Base-by-base conservation (phyloP, 2,329 filamentous ascomycete species). In the Metarhizium anisopliae region DNA sequence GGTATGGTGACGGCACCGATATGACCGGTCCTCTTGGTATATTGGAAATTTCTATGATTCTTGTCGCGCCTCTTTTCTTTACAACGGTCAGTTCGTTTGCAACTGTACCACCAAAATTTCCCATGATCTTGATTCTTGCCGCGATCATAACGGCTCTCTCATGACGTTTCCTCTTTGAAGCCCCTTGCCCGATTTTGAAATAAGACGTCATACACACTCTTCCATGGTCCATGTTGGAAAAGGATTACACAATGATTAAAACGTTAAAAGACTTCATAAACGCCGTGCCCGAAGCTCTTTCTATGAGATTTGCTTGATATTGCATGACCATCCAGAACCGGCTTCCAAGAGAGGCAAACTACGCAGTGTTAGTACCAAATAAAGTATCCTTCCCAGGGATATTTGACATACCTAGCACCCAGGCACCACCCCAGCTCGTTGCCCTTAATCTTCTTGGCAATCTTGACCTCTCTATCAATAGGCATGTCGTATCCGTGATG, bases 401-500 rank as follows among this genome's bases (percentile, higher is more conserved):
- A 45, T 42, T 25, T 55, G 29, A 67, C 86, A 76, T 77, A 94
- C 90, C 90, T 96, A 61, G 94, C 94, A 71, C 94, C 94, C 67
- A 99, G 79, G 75, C 93, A 97, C 94, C 94, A 99, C 43, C 94
- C 94, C 65, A 99, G 75, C 76, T 99, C 95, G 71, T 96, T 96
- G 56, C 85, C 86, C 77, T 95, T 93, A 68, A 99, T 95, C 81
- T 96, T 96, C 87, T 99, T 99, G 58, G 93, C 94, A 68, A 96
- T 95, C 79, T 89, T 93, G 62, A 99, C 91, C 73, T 99, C 94
- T 43, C 95, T 83, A 63, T 96, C 90, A 64, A 97, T 86, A 4
- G 93, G 93, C 90, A 99, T 96, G 63, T 97, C 94, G 67, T 99
- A 99, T 3, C 94, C 94, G 6, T 90, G 95, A 72, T 97, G 92